Base-by-base conservation (phyloP, 805 yeast species). In the Maudiozyma bulderi region DNA sequence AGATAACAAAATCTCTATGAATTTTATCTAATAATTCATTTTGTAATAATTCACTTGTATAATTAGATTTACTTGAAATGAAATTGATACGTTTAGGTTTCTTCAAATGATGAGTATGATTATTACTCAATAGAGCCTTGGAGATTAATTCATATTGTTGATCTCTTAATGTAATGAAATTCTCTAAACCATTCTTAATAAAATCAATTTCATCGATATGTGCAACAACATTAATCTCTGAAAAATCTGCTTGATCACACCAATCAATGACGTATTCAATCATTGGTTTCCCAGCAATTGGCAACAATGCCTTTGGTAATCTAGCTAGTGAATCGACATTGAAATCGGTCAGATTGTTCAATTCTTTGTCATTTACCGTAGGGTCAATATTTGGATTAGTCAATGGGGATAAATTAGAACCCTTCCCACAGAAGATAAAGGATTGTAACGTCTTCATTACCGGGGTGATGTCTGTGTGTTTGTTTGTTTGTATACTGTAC, bases 221-320 rank as follows among this genome's bases (percentile, higher is more conserved):
- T 8, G 78, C 72, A 7, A 86, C 82, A 15, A 90, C 73, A 20
- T 85, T 79, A 44, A 86, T 76, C 43, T 77, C 77, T 43, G 77
- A 77, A 66, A 90, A 90, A 51, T 82, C 82, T 2, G 95, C 96
- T 61, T 76, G 74, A 59, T 82, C 89, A 72, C 98, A 90, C 98
- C 98, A 93, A 57, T 85, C 90, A 35, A 93, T 72, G 2, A 85
- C 95, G 61, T 87, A 85, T 58, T 82, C 83, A 41, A 93, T 71
- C 88, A 93, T 82, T 11, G 96, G 95, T 59, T 77, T 77, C 64
- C 90, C 90, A 7, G 93, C 98, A 35, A 93, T 73, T 2, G 98
- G 98, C 42, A 95, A 67, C 45, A 90, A 70, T 0, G 97, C 95
- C 69, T 93, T 93, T 8, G 95, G 78, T 6, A 76, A 63, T 14